A percentile compares a stretch with the other conserved stretches of the same genome.
Conservation (phyloP, 2,329 filamentous ascomycete genomes). For the Penicillium polonicum region DNA sequence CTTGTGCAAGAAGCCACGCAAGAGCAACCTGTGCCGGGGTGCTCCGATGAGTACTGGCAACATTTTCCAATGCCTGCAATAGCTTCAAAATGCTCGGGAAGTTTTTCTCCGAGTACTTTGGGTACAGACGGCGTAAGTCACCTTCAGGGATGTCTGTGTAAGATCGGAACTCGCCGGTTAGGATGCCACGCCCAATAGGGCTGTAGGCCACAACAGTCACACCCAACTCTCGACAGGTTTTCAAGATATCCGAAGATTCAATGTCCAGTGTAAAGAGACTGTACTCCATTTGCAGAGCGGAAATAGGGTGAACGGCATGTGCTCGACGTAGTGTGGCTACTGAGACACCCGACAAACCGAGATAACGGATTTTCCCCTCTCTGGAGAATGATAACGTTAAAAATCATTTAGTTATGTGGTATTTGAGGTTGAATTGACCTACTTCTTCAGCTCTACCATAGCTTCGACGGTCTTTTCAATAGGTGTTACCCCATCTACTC, state of each 20-base stretch:
- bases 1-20: conserved; percentile 63
- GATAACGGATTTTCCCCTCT: conserved; percentile 50
- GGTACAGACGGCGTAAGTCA: conserved; percentile 49
- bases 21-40: conserved; percentile 60
- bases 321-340: conserved; percentile 50
- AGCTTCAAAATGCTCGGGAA: conserved; percentile 54
- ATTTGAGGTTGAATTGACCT: neutral
- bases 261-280: conserved; percentile 47
- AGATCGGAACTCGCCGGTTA: conserved; percentile 41
- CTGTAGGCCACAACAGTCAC: conserved; percentile 43
- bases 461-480: conserved; percentile 47
- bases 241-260: conserved; percentile 43
- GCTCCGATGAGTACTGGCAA: conserved; percentile 55
- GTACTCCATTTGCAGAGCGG: conserved; percentile 51
- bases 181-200: conserved; percentile 42
- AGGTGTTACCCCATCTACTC: conserved; percentile 44
- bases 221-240: conserved; percentile 49
- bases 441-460: conserved; percentile 46
- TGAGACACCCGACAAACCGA: conserved; percentile 48
- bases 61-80: conserved; percentile 47
- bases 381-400: conserved; percentile 5
- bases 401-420: neutral
- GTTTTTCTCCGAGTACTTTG: conserved; percentile 52
- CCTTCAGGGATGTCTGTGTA: conserved; percentile 47
- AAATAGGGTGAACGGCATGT: conserved; percentile 44